Conservation (phyloP, 2,329 filamentous ascomycete genomes). For the Taxawa tesnikishii region DNA sequence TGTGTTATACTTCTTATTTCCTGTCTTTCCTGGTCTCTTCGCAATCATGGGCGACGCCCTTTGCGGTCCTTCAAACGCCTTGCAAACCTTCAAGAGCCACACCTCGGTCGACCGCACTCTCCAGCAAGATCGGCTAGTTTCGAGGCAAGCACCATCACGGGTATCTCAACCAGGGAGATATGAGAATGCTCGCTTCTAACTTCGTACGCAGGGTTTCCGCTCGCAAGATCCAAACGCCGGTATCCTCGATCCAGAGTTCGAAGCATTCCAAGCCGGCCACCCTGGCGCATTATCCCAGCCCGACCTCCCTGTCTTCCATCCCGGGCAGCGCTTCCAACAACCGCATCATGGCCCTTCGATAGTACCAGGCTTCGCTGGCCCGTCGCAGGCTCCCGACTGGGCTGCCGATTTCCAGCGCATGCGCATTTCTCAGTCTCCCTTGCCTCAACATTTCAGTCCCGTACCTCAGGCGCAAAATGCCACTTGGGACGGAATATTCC, state of each 20-base stretch:
- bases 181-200: not conserved
- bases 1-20: not conserved
- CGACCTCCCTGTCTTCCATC: conserved; percentile 1
- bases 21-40: no score
- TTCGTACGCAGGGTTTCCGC: conserved; percentile 44
- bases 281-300: conserved; percentile 17
- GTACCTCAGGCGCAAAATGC: conserved; percentile 4
- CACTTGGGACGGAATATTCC: not conserved
- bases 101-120: conserved; percentile 54
- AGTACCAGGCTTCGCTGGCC: conserved; percentile 13
- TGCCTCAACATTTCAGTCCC: conserved; percentile 15
- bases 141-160: conserved; percentile 41
- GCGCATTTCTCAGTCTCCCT: conserved; percentile 21
- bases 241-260: conserved; percentile 53
- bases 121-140: conserved; percentile 57
- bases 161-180: conserved; percentile 22
- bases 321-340: not conserved
- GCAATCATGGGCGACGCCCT: conserved; percentile 51
- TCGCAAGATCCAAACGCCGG: conserved; percentile 43
- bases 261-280: conserved; percentile 51
- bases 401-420: conserved; percentile 37
- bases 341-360: not conserved
- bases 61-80: conserved; percentile 64
- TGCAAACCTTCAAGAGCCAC: conserved; percentile 63
- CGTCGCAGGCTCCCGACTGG: conserved; percentile 27